phyloP scores from a whole-genome alignment of 305 asterid species.

The Fraxinus ornus region DNA sequence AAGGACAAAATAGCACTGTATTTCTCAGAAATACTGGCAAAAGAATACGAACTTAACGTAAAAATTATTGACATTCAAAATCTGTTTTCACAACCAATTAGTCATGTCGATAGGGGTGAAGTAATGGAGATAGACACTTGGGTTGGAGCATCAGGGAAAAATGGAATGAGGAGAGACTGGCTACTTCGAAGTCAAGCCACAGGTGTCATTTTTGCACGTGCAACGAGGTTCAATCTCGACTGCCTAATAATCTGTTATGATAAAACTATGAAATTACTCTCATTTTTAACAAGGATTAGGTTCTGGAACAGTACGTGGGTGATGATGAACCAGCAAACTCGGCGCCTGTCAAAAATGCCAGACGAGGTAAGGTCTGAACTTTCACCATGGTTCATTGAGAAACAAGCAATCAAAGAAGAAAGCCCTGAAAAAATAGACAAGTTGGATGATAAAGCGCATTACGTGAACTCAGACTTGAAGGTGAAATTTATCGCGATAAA shows the following conservation, averaged over 20 bases:
- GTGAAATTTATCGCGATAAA: conserved; percentile 25
- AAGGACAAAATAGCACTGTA: background rate
- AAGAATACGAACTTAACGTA: background rate
- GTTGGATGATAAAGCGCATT: conserved; percentile 53
- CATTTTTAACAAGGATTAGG: background rate
- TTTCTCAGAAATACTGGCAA: background rate
- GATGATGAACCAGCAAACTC: conserved; percentile 83
- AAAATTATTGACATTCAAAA: background rate
- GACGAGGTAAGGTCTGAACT: conserved; percentile 81
- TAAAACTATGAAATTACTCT: background rate
- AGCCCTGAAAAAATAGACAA: conserved; percentile 55
- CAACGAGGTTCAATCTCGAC: conserved; percentile 55
- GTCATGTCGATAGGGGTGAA: conserved; percentile 60
- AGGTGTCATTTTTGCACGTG: conserved; percentile 73
- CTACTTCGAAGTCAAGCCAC: conserved; percentile 64
- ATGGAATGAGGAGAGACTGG: conserved; percentile 94
- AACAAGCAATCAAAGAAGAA: conserved; percentile 64
- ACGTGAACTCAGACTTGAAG: conserved; percentile 62
- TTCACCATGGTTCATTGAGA: conserved; percentile 77
- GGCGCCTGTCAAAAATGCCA: conserved; percentile 90
- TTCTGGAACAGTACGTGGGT: conserved; percentile 70
- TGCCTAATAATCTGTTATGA: background rate
- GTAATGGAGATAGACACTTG: conserved; percentile 84
- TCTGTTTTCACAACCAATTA: background rate
- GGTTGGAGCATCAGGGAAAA: conserved; percentile 93